Evolutionary conservation across 2,329 filamentous ascomycete species (phyloP), one percentile per base, ranked within the genome.

Genomic region (Colletotrichum cuscutae): DNA sequence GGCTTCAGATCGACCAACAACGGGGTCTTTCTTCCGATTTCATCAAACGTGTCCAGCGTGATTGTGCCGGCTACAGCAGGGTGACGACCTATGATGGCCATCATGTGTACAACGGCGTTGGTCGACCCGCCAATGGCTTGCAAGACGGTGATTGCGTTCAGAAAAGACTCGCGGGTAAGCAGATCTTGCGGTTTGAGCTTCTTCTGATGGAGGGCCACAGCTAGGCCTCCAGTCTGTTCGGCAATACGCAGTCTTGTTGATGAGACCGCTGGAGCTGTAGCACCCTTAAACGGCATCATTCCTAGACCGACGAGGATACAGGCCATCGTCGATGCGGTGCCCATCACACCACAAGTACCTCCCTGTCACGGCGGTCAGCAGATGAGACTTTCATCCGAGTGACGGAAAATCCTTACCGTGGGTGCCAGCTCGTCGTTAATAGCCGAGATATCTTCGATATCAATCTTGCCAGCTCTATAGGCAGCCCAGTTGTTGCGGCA

Each of bases 281-380:
- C 94, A 0, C 93, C 94, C 6, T 91, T 90, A 8, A 95, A 92
- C 0, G 95, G 87, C 71, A 94, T 93, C 76, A 97, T 86, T n/a
- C 95, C 95, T 77, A 97, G 91, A 0, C 91, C 94, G 74, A 95
- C 94, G 26, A 95, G 93, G 19, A 94, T 89, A 6, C 93, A 95
- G 1, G 94, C 93, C 94, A 97, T 96, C 2, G 94, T 97, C 78
- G 95, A 96, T 7, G 95, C 95, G 0, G 95, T 97, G 75, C 94
- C 97, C 95, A 97, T 97, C 22, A 95, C 95, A 59, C 94, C 94
- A 75, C 95, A 97, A 1, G 94, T 95, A 35, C 95, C 95, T 1
- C 91, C 90, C 85, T 87, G 63, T 53, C 3, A 3, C 4, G 56
- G 28, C 8, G 42, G 2, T 53, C 15, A 26, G 49, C 11, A 8